Base-by-base conservation (phyloP, 345 rosid genomes). In the Luvunga scandens region DNA sequence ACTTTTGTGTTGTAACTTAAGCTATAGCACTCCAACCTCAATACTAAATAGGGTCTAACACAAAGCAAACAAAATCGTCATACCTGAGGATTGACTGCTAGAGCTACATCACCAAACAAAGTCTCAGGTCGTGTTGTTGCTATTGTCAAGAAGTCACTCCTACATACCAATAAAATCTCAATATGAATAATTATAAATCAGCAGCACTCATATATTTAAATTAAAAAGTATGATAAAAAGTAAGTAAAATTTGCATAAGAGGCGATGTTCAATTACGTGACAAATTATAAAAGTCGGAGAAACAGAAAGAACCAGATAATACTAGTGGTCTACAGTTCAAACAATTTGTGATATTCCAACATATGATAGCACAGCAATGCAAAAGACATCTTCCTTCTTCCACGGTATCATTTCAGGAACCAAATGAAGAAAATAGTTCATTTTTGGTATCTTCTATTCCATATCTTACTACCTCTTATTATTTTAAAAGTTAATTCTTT, bases 81-180 rank as follows among this genome's bases (percentile, higher is more conserved):
- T 76, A 95, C 99, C 94, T 90, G 76, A 76, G 99, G 99, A 90
- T 95, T 85, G 80, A 95, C 99, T 30, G 99, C 97, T 62, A 95
- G 45, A 36, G 99, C 99, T 53, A 93, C 99, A 81, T 95, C 99
- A 77, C 96, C 99, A 85, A 95, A 95, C 79, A 95, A 81, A 75
- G 99, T 95, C 88, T 95, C 99, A 36, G 99, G 99, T 61, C 99
- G 93, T 21, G 99, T 95, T 53, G 99, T 95, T 80, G 99, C 97
- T 77, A 95, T 81, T 21, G 93, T 95, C 84, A 95, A 85, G 81
- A 88, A 95, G 80, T 93, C 99, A 86, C 82, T 85, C 86, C 99
- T 95, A 73, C 61, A 86, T 62, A 67, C 21, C 24, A 39, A 83
- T 78, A 60, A 78, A 82, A 85, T 2, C 77, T 69, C 77, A 76